Base-by-base conservation (phyloP, 352 stramenopile species). In the Phytopythium aichiense region DNA sequence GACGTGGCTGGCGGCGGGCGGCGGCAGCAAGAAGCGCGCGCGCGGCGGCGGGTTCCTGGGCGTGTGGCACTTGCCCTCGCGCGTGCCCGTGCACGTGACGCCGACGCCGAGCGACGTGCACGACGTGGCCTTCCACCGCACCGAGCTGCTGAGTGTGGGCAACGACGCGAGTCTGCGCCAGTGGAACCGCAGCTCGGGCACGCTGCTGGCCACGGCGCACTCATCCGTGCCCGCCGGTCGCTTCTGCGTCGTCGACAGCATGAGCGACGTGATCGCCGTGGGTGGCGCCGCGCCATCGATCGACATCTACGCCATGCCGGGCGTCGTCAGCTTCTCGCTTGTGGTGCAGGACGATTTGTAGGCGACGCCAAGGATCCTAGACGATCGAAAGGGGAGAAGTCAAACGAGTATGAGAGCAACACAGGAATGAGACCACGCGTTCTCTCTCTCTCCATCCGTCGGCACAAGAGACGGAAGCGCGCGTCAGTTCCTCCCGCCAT, bases 291-390 rank as follows among this genome's bases (percentile, higher is more conserved):
- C 79, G 20, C 71, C 79, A 1, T 52, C 78, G 0, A 85, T 92
- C 57, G 79, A 92, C 61, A 86, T 92, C 38, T 91, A 84, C 69
- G 82, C 83, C 53, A 91, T 92, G 81, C 77, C 84, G 0, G 84
- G 84, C 51, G 84, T 92, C 58, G 81, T 92, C 48, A 92, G 84
- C 73, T 92, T 91, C 65, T 90, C 84, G 50, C 68, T 92, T 18
- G 54, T 87, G 51, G 73, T 88, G 0, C 69, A 84, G 13, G 64
- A 74, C 35, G 58, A 76, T 37, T n/a, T 25, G 31, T 58, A 48
- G 28, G 16, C 23, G 43, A 23, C 18, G 11, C 13, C 13, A 45
- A 18, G 38, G 42, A 8, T 40, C 35, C 12, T 40, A 16, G 35
- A 40, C 35, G 35, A 40, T 40, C 35, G 35, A 7, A 11, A 40